Conservation (phyloP, 371 early-diverging fungal species). For the Mucor mucedo region DNA sequence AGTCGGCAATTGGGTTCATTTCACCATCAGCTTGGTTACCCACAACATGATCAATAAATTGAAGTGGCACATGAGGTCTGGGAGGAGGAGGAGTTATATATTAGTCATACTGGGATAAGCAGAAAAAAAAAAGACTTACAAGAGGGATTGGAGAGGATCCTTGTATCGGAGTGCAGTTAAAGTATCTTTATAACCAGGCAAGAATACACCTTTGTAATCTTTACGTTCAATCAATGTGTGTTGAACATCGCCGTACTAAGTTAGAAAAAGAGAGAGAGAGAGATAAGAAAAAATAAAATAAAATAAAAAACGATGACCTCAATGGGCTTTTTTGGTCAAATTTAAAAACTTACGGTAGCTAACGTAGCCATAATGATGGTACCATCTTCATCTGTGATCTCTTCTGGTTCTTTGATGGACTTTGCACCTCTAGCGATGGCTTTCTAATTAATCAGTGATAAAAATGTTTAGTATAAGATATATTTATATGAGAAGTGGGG, state of each 20-base stretch:
- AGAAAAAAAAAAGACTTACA: slow-evolving; percentile 30
- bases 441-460: slow-evolving; percentile 35
- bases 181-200: slow-evolving; percentile 77
- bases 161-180: slow-evolving; percentile 41
- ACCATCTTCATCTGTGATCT: slow-evolving; percentile 83
- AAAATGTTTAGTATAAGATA: slow-evolving; percentile 14
- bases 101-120: background rate
- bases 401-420: slow-evolving; percentile 84
- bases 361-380: slow-evolving; percentile 91
- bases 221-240: slow-evolving; percentile 93
- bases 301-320: background rate
- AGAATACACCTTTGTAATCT: slow-evolving; percentile 85
- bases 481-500: no score
- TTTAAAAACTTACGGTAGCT: slow-evolving; percentile 65
- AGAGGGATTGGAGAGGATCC: slow-evolving; percentile 70
- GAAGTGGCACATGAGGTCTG: slow-evolving; percentile 69
- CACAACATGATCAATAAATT: slow-evolving; percentile 91
- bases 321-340: background rate
- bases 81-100: no score
- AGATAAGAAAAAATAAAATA: background rate
- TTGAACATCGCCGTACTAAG: slow-evolving; percentile 87
- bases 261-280: background rate
- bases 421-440: slow-evolving; percentile 91
- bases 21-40: slow-evolving; percentile 93
- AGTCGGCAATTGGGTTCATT: slow-evolving; percentile 88